Conservation (phyloP, 2,329 filamentous ascomycete genomes). For the Botrytis tulipae region DNA sequence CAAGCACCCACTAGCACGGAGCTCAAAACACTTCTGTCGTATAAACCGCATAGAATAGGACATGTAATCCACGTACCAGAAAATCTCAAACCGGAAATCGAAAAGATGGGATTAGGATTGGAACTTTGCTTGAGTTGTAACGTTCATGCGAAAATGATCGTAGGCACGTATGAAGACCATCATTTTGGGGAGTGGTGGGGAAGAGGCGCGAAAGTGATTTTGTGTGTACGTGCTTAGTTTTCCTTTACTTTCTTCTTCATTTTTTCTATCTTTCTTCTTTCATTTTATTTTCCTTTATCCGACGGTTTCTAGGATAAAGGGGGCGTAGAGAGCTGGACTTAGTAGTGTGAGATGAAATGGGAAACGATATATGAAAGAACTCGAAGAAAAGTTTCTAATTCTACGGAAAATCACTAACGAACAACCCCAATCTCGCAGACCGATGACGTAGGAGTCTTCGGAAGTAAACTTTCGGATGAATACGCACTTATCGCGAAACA, state of each 20-base stretch:
- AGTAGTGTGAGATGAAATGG: neutral
- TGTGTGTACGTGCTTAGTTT: slow-evolving; percentile 59
- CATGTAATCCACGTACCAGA: neutral
- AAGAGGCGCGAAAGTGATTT: slow-evolving; percentile 57
- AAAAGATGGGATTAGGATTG: slow-evolving; percentile 52
- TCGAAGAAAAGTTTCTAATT: neutral
- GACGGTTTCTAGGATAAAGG: neutral
- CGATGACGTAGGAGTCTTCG: slow-evolving; percentile 81
- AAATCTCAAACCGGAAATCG: slow-evolving; percentile 31
- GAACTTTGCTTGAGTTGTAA: slow-evolving; percentile 82
- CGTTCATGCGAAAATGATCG: slow-evolving; percentile 70
- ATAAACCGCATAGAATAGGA: neutral
- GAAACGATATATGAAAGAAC: neutral
- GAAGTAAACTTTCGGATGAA: slow-evolving; percentile 72
- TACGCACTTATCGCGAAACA: slow-evolving; percentile 70
- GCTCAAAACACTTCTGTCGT: neutral
- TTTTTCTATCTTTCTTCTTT: neutral
- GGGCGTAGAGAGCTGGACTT: neutral
- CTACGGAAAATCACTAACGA: neutral
- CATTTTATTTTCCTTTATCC: neutral
- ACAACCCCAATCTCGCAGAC: slow-evolving; percentile 52
- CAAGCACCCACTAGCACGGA: neutral
- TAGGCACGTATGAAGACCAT: slow-evolving; percentile 63
- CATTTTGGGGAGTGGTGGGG: slow-evolving; percentile 75
- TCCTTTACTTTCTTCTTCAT: neutral